A percentile compares a stretch with the other conserved stretches of the same genome.
Evolutionary conservation across 495 filamentous ascomycete genomes (phyloP).

Genomic region (Ramalina peruviana): DNA sequence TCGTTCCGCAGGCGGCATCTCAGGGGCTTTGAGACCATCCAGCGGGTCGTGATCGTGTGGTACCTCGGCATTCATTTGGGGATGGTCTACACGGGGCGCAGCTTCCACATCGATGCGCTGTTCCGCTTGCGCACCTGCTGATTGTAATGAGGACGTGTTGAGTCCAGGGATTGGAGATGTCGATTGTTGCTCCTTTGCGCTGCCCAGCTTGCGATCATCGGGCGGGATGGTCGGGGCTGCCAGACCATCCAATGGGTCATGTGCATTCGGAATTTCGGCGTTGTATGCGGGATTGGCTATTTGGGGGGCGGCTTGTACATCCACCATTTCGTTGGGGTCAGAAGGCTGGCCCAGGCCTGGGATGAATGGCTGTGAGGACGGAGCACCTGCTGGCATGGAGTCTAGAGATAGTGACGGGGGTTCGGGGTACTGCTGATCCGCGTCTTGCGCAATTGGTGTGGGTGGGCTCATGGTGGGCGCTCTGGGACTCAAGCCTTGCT

Average conservation of each 20-base stretch:
- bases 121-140: not conserved
- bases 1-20: not conserved
- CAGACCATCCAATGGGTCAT: constrained; percentile 11
- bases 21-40: constrained; percentile 1
- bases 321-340: not conserved
- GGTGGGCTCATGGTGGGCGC: constrained; percentile 13
- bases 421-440: constrained; percentile 1
- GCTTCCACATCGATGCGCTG: constrained; percentile 3
- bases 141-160: too few relatives aligned
- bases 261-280: constrained; percentile 6
- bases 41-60: constrained; percentile 4
- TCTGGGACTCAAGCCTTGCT: constrained; percentile 10
- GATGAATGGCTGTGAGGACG: not conserved
- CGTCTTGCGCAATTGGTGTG: constrained; percentile 4
- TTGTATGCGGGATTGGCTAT: not conserved
- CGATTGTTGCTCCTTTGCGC: not conserved
- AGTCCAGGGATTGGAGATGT: not conserved
- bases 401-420: constrained; percentile 1
- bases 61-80: constrained; percentile 4
- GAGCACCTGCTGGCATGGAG: not conserved
- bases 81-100: constrained; percentile 1
- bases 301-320: not conserved
- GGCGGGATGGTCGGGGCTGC: constrained; percentile 1
- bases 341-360: not conserved
- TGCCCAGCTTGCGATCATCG: not conserved